Base-by-base conservation (phyloP, 192 early-diverging fungal species). In the Umbelopsis ramanniana region DNA sequence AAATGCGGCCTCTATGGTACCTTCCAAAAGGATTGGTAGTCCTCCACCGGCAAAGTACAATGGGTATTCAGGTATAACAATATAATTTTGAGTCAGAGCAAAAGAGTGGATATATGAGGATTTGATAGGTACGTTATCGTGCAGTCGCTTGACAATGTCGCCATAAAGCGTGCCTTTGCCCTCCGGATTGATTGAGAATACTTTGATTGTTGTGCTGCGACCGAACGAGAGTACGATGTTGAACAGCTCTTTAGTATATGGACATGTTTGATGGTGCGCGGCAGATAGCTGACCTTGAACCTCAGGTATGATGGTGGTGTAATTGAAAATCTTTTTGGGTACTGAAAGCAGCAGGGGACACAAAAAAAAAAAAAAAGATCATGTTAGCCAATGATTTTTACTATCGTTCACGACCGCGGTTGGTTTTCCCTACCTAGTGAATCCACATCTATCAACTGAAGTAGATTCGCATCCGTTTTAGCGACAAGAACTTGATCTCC, bases 41-140 rank as follows among this genome's bases (percentile, higher is more conserved):
- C 87, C 82, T 54, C 69, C 74, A 21, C 72, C 60, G 15, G 74
- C 67, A 68, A 81, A 78, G 48, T 77, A 70, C 46, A 85, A 76
- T 33, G 85, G 88, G 69, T 78, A 84, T 68, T 82, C 81, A 26
- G 79, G 74, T 14, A 89, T 52, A 10, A 90, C 70, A 40, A 90
- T 70, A 78, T 88, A 89, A n/a, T 83, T 78, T 68, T 84, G 78
- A 23, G 88, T 88, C 46, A 83, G 45, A 3, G 68, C 66, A 66
- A 90, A 87, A n/a, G 83, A 82, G 70, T 90, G 89, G 26, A 84
- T 76, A 55, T 89, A 90, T 1, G 80, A 53, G 11, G 82, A 48
- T 5, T 43, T 66, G n/a, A 79, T 50, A 46, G 45, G 66, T 11
- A 66, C 19, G 2, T 24, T 17, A 47, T 52, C 46, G 26, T 79